These are phyloP conservation scores for Hura crepitans DNA, from an alignment of 441 rosid species.

Conservation along the genomic window DNA sequence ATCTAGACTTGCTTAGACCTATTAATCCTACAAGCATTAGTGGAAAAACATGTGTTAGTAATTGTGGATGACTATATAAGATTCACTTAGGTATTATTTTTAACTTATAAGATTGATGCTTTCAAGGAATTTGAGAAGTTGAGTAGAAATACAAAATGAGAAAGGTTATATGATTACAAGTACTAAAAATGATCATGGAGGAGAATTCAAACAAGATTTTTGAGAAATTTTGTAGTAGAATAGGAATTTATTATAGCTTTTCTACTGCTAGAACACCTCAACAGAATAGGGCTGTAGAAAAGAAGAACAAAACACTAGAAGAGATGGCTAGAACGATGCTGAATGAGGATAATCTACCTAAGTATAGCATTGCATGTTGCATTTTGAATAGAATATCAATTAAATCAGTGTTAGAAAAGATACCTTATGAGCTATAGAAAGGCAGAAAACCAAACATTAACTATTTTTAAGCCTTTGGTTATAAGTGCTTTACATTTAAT, in stretches of 20 bases:
- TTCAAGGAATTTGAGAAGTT: too few species aligned
- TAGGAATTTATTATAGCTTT: background rate
- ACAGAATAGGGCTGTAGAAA: background rate
- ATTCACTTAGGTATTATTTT: too few species aligned
- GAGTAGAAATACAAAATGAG: too few species aligned
- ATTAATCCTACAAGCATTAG: background rate
- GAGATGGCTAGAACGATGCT: background rate
- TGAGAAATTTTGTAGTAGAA: background rate
- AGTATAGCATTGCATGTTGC: background rate
- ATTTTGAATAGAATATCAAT: background rate
- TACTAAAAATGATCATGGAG: background rate
- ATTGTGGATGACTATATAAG: background rate
- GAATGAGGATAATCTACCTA: background rate
- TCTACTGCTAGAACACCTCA: background rate
- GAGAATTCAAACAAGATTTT: background rate
- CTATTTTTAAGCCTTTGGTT: background rate
- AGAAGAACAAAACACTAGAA: background rate
- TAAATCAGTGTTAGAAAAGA: background rate
- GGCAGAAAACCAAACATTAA: background rate
- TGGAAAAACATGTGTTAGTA: background rate
- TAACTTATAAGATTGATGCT: too few species aligned
- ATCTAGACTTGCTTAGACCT: background rate
- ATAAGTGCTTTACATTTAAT: background rate
- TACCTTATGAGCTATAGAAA: background rate
- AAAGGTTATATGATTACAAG: too few species aligned